Percentiles rank a stretch among this genome's conserved stretches.
Conservation (phyloP, 2,329 filamentous ascomycete genomes). For the Phoma sp. region DNA sequence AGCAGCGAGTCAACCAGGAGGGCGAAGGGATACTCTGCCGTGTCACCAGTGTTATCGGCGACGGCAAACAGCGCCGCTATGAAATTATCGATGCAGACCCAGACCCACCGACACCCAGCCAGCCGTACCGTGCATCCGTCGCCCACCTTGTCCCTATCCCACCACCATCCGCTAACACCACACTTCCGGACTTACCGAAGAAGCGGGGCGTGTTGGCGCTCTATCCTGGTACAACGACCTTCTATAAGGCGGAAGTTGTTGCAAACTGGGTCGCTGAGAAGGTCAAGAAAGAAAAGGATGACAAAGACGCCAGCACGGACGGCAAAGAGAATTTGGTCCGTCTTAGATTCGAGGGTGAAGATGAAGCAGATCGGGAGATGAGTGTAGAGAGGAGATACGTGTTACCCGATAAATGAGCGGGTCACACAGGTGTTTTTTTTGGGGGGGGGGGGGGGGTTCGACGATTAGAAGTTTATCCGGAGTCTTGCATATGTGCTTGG, state of each 20-base stretch:
- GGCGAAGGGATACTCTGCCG: conserved; percentile 61
- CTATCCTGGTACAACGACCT: conserved; percentile 62
- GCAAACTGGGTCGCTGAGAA: conserved; percentile 49
- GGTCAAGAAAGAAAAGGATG: conserved; percentile 50
- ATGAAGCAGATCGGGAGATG: conserved; percentile 53
- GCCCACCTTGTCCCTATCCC: conserved; percentile 56
- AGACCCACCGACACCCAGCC: conserved; percentile 47
- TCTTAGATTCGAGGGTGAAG: conserved; percentile 59
- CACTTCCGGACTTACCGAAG: conserved; percentile 51
- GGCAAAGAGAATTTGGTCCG: conserved; percentile 50
- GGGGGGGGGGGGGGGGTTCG: too few species aligned
- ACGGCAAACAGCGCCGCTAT: conserved; percentile 61
- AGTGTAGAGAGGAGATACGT: conserved; percentile 61
- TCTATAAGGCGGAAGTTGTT: conserved; percentile 61
- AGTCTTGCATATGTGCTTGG: too few species aligned
- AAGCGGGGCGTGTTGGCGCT: conserved; percentile 57
- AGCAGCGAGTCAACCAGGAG: conserved; percentile 49
- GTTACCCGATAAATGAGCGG: conserved; percentile 46
- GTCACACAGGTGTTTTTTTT: neutral
- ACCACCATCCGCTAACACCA: conserved; percentile 50
- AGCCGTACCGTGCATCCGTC: conserved; percentile 56
- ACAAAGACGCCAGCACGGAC: conserved; percentile 49
- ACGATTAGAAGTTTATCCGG: too few species aligned
- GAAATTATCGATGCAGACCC: conserved; percentile 61
- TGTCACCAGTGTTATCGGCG: conserved; percentile 60